These are phyloP conservation scores for Colletotrichum spaethianum DNA, from an alignment of 2,329 filamentous ascomycete species.

Conservation along the genomic window DNA sequence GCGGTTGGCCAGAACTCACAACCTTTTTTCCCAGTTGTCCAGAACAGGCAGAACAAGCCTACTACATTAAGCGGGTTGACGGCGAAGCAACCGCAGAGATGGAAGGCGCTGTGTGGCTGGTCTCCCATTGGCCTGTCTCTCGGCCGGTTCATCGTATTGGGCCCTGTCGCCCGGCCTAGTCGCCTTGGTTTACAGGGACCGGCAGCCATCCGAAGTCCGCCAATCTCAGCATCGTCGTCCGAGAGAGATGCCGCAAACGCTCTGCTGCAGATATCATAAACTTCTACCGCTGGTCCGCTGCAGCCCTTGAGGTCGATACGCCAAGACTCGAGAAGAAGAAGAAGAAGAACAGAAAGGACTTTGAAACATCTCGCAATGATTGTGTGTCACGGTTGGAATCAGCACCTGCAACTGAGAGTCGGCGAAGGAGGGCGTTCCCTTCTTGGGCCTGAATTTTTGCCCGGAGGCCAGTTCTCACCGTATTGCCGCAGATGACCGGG, in stretches of 20 bases:
- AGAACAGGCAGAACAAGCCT: no score
- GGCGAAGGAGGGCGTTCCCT: background rate
- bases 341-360: background rate
- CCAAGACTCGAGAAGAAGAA: background rate
- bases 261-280: background rate
- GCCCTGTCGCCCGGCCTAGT: conserved; percentile 3
- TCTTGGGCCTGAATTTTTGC: background rate
- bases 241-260: background rate
- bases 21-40: background rate
- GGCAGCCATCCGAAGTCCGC: background rate
- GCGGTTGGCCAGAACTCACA: background rate
- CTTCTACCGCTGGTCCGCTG: background rate
- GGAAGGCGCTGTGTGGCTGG: background rate
- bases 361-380: background rate
- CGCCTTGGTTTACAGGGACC: background rate
- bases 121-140: conserved; percentile 24
- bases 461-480: background rate
- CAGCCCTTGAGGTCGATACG: background rate
- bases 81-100: conserved; percentile 10
- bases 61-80: background rate
- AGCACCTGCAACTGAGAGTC: background rate
- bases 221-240: background rate
- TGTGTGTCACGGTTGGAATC: no score
- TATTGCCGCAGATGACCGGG: conserved; percentile 13
- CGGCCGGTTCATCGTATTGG: conserved; percentile 30